These are phyloP conservation scores for Fusarium pseudograminearum DNA, from an alignment of 2,329 filamentous ascomycete genomes.

Conservation along the genomic window DNA sequence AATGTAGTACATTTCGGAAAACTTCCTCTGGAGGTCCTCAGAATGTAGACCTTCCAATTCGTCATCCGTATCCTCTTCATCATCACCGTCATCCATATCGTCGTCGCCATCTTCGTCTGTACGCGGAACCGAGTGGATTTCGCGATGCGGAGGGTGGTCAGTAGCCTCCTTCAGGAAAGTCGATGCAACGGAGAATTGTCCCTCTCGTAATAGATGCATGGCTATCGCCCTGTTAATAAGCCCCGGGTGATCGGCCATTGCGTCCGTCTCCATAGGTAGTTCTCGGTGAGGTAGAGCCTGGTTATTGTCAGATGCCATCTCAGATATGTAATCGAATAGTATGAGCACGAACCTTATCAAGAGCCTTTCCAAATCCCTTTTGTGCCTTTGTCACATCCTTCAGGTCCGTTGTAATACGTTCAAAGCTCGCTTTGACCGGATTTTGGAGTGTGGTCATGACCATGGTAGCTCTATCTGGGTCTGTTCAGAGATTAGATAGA, in stretches of 20 bases:
- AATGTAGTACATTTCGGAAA: conserved; percentile 91
- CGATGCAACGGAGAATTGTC: conserved; percentile 88
- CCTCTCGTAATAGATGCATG: conserved; percentile 96
- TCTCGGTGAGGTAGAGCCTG: conserved; percentile 64
- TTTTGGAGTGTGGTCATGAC: conserved; percentile 88
- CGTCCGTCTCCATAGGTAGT: conserved; percentile 83
- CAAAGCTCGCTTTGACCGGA: conserved; percentile 83
- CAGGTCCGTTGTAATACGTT: conserved; percentile 81
- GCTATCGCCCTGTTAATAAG: conserved; percentile 93
- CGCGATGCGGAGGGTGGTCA: conserved; percentile 51
- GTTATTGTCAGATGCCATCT: conserved; percentile 30
- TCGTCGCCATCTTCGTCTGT: conserved; percentile 52
- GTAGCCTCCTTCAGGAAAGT: conserved; percentile 82
- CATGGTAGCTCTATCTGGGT: conserved; percentile 66
- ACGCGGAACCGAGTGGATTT: conserved; percentile 32
- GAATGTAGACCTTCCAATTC: conserved; percentile 48
- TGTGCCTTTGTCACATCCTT: conserved; percentile 86
- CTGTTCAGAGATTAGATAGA: conserved; percentile 44
- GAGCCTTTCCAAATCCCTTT: conserved; percentile 83
- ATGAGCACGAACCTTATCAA: conserved; percentile 75
- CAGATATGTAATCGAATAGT: not conserved
- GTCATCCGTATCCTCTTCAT: conserved; percentile 46
- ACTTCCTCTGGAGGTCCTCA: conserved; percentile 78
- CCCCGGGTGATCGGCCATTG: conserved; percentile 77
- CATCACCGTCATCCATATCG: conserved; percentile 50